Evolutionary conservation across 2,329 filamentous ascomycete genomes (phyloP).

Genomic region (Beauveria scarabaeidicola): DNA sequence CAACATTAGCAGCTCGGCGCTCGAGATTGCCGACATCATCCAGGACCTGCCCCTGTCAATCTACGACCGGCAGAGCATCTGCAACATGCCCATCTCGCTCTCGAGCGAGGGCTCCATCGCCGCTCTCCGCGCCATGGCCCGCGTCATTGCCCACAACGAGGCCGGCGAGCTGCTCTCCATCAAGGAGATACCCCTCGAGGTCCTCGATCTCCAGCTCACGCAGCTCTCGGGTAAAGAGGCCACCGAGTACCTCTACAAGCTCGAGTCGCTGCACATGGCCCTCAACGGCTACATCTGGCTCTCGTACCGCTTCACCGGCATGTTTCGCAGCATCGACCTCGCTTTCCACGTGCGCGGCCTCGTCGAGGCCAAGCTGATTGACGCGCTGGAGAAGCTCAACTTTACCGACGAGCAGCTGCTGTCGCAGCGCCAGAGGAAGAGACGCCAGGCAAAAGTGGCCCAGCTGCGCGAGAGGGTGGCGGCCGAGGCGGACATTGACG

Average conservation of each 20-base stretch:
- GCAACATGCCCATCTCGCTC: constrained; percentile 58
- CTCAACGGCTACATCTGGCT: constrained; percentile 89
- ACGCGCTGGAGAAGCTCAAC: constrained; percentile 40
- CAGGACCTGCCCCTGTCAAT: constrained; percentile 63
- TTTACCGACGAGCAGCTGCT: constrained; percentile 30
- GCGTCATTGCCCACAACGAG: constrained; percentile 58
- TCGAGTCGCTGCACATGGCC: constrained; percentile 74
- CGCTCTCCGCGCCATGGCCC: constrained; percentile 57
- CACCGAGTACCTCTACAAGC: constrained; percentile 51
- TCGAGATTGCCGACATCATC: constrained; percentile 65
- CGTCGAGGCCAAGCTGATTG: constrained; percentile 64
- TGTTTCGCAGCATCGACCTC: constrained; percentile 67
- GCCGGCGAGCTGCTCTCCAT: constrained; percentile 66
- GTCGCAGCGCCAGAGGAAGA: constrained; percentile 17
- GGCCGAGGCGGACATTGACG: neutral
- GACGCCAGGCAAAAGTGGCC: constrained; percentile 15
- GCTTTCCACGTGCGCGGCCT: constrained; percentile 72
- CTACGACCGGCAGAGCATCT: constrained; percentile 66
- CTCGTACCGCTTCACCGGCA: constrained; percentile 75
- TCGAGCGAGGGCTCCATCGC: constrained; percentile 37
- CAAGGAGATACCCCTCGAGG: constrained; percentile 58
- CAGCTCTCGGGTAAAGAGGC: constrained; percentile 25
- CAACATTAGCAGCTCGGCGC: constrained; percentile 45
- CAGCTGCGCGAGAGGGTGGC: neutral
- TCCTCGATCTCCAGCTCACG: constrained; percentile 56